Evolutionary conservation across 202 grass and related monocot genomes (phyloP), one percentile per base, ranked within the genome.

Genomic region (Carex arenaria): DNA sequence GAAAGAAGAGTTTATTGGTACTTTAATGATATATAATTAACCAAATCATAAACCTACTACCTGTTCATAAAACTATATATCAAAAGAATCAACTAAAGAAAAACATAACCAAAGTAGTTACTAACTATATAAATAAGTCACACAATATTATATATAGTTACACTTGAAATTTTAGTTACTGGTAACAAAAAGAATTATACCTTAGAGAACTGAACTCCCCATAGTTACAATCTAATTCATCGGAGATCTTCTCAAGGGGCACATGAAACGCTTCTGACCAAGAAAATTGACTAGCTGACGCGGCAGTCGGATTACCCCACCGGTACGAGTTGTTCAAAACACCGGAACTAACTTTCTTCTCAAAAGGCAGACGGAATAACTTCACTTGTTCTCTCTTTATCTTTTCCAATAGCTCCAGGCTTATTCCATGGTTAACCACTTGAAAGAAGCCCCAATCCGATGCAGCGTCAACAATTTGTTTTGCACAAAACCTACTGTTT

Each of bases 241-340:
- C 60, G 45, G 89, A 82, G 81, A 95, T 90, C 73, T 79, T 88
- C 36, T 79, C 89, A 61, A 93, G 88, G 22, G 89, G 88, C 76
- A 95, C 84, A 85, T 98, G 96, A 90, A 93, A 98, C 1, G 96
- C 93, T 85, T 98, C 96, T 2, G 93, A 98, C 96, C 96, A 98
- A 20, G 93, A 98, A 63, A 98, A 89, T 19, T 98, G 93, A 51
- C 78, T 86, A 55, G 85, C 84, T 74, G 91, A 90, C 34, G 88
- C 85, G 15, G 96, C 93, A 19, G 88, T 87, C 36, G 93, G 91
- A 77, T 72, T 88, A 30, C 95, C 95, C 92, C 95, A 98, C 2
- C 92, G 88, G 80, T 98, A 98, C 1, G 89, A 94, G 30, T 89
- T 79, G 71, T 90, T 94, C 81, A 94, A 86, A 6, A 93, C 76